Conservation (phyloP, 2,329 filamentous ascomycete species). For the Davidsoniella virescens region DNA sequence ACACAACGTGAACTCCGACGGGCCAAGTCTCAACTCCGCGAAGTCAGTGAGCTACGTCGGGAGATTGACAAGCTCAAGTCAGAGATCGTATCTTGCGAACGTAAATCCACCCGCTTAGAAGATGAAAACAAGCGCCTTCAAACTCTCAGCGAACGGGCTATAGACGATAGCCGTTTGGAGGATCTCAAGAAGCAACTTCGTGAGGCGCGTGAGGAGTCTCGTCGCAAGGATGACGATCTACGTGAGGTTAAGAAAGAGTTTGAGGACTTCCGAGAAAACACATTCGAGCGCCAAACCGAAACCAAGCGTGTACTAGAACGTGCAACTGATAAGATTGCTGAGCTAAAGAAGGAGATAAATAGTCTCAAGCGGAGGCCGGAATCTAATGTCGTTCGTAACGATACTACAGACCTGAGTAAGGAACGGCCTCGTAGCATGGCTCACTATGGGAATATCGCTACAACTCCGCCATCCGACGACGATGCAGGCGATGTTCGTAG, state of each 20-base stretch:
- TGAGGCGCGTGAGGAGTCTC: constrained; percentile 27
- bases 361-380: constrained; percentile 18
- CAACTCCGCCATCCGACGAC: constrained; percentile 1
- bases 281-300: constrained; percentile 37
- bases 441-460: background rate
- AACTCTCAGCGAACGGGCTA: constrained; percentile 10
- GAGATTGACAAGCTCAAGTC: constrained; percentile 37
- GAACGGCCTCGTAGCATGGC: background rate
- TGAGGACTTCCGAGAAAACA: constrained; percentile 35
- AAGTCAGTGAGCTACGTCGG: constrained; percentile 33
- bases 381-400: background rate
- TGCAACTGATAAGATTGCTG: constrained; percentile 39
- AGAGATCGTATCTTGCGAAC: constrained; percentile 32
- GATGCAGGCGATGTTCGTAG: background rate
- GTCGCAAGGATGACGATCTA: constrained; percentile 33
- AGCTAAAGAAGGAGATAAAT: constrained; percentile 37
- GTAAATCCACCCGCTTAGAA: constrained; percentile 24
- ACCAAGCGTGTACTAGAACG: constrained; percentile 37
- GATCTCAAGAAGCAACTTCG: constrained; percentile 21
- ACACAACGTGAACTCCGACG: constrained; percentile 37
- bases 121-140: constrained; percentile 21
- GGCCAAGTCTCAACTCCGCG: constrained; percentile 36
- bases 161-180: constrained; percentile 9
- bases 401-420: background rate
- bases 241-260: constrained; percentile 34